Percentiles rank a stretch among this genome's conserved stretches.
Evolutionary conservation across 139 green algal species (phyloP).

Genomic region (Desmodesmus armatus): DNA sequence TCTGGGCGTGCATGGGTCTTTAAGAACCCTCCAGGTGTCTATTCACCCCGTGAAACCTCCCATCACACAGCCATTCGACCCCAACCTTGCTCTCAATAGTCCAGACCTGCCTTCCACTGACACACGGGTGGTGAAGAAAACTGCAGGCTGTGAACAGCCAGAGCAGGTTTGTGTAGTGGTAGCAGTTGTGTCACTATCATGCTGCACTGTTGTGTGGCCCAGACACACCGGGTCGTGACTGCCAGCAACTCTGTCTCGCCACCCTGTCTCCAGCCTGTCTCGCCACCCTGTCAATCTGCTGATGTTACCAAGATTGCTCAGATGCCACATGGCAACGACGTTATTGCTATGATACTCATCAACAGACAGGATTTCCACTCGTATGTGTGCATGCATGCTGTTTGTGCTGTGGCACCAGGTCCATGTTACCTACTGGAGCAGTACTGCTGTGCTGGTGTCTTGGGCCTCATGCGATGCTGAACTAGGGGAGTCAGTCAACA

Average conservation of each 20-base stretch:
- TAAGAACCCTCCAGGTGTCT: too few relatives aligned
- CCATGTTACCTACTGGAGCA: conserved; percentile 23
- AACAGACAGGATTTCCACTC: neutral
- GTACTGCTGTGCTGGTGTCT: conserved; percentile 26
- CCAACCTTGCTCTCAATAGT: too few relatives aligned
- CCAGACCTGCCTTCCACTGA: neutral
- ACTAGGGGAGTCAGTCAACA: neutral
- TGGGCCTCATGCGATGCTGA: conserved; percentile 31
- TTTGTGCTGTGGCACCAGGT: conserved; percentile 2
- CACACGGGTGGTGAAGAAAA: neutral
- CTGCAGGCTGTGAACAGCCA: neutral
- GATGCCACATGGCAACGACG: neutral
- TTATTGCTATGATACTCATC: neutral
- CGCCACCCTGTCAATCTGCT: neutral
- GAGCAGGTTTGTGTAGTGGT: neutral
- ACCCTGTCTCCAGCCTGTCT: neutral
- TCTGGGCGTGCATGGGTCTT: too few relatives aligned
- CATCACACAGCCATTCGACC: too few relatives aligned
- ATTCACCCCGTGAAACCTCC: too few relatives aligned
- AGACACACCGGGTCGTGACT: too few relatives aligned
- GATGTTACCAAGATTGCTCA: neutral
- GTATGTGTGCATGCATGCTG: neutral
- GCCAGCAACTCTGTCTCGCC: too few relatives aligned
- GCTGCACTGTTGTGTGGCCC: neutral
- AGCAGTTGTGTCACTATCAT: neutral